These are phyloP conservation scores for Fusarium floridanum DNA, from an alignment of 2,329 filamentous ascomycete species.

Conservation along the genomic window DNA sequence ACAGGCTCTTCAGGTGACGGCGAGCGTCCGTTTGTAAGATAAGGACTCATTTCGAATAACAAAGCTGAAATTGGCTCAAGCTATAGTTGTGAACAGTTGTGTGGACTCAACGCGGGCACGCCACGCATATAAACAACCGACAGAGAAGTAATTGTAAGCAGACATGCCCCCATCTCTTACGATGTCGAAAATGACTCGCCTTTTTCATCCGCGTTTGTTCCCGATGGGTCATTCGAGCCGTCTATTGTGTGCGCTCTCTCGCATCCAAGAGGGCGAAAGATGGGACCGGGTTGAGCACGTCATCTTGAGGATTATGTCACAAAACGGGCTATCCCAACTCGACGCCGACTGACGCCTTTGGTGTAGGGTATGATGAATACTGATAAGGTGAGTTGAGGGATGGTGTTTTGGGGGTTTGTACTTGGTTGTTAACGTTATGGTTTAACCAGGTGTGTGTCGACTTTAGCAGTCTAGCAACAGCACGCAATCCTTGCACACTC, in stretches of 20 bases:
- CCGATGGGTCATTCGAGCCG: conserved; percentile 8
- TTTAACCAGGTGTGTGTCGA: not conserved
- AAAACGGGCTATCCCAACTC: conserved; percentile 21
- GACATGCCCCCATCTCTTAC: conserved; percentile 1
- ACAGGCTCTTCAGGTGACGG: not conserved
- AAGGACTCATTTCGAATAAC: conserved; percentile 29
- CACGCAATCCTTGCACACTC: not conserved
- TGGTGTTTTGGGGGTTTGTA: too few species aligned
- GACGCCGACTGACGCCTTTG: conserved; percentile 27
- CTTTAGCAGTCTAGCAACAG: not conserved
- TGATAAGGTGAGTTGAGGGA: not conserved
- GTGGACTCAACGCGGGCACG: not conserved
- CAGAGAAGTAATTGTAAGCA: conserved; percentile 8
- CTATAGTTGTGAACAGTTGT: not conserved
- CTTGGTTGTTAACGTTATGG: not conserved
- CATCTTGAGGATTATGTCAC: conserved; percentile 40
- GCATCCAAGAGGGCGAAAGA: conserved; percentile 22
- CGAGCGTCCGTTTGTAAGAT: conserved; percentile 14
- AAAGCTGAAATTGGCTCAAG: not conserved
- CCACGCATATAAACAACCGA: not conserved
- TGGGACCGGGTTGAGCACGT: conserved; percentile 35
- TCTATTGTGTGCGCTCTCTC: conserved; percentile 25
- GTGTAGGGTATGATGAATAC: conserved; percentile 12
- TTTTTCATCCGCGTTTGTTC: not conserved
- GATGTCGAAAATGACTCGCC: not conserved